A percentile compares a stretch with the other conserved stretches of the same genome.
These are phyloP conservation scores for Phytophthora brassicae DNA, from an alignment of 352 stramenopile genomes.

Conservation along the genomic window DNA sequence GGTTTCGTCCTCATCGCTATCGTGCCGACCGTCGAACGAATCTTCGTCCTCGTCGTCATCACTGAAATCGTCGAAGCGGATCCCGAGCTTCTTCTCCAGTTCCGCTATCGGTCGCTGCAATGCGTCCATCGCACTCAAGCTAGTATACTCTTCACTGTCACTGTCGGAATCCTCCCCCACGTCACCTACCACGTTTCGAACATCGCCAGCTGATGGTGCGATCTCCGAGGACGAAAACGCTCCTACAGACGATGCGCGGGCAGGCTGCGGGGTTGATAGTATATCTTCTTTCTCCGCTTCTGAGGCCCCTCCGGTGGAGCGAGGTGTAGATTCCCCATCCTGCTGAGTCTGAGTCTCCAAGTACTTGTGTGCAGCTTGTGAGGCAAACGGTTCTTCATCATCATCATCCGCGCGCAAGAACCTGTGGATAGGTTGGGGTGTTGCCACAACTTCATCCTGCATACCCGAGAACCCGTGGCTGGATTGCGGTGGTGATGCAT, in stretches of 20 bases:
- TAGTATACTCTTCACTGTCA: constrained; percentile 26
- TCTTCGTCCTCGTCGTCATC: constrained; percentile 55
- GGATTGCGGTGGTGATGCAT: not conserved
- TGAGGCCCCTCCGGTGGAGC: not conserved
- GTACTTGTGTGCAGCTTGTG: constrained; percentile 2
- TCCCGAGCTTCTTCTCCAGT: constrained; percentile 66
- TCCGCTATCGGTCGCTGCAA: constrained; percentile 72
- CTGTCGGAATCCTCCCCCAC: constrained; percentile 1
- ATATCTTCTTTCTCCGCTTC: not conserved
- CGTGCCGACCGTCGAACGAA: constrained; percentile 30
- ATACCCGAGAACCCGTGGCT: not conserved
- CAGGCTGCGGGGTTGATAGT: not conserved
- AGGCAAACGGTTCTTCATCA: constrained; percentile 2
- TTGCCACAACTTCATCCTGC: constrained; percentile 1
- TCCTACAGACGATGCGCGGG: not conserved
- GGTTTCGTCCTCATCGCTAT: constrained; percentile 44
- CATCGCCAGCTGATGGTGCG: not conserved
- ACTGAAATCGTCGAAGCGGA: constrained; percentile 62
- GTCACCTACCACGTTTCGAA: not conserved
- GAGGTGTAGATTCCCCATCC: not conserved
- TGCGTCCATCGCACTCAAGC: constrained; percentile 29
- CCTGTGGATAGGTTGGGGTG: not conserved
- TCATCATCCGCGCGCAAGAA: not conserved
- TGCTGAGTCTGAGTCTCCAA: not conserved
- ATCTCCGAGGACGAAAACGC: not conserved